Evolutionary conservation across 108 stramenopile species (phyloP), one percentile per base, ranked within the genome.

Genomic region (Cyclotella sp.): DNA sequence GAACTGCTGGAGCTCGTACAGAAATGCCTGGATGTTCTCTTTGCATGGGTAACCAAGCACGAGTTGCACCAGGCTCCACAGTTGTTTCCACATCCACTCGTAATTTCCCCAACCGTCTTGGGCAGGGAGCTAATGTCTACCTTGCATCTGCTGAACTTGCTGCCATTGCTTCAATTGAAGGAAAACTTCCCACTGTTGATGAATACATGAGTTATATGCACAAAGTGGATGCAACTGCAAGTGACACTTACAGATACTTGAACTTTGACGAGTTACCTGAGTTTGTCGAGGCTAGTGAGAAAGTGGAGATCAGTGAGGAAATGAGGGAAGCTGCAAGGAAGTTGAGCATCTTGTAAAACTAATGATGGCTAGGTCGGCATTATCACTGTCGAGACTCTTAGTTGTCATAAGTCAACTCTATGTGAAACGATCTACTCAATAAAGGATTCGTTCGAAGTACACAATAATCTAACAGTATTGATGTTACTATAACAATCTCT

Each of bases 41-140:
- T 67, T 98, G 97, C 86, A 98, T 98, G 97, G 97, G 97, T 68
- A 98, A 98, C 82, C 97, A 98, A 86, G 97, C 97, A 28, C 95
- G 97, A 64, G 97, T 98, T 45, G 93, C 85, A 57, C 96, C 96
- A 43, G 88, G 91, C 51, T 93, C 90, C 65, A 95, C 96, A 11
- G 94, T 95, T 54, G 96, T 98, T 54, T 95, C 94, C 14, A 98
- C 97, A 64, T 93, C 92, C 57, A 98, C 97, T 16, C 85, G 97
- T 43, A 98, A 98, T 88, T 98, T 98, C 88, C 97, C 97, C 71
- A 98, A 98, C 86, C 94, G 97, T 67, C 83, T 98, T 46, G 97
- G 97, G 80, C 95, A 97, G 84, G 97, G 97, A 24, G 91, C 97
- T 9, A 93, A 97, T 77, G 97, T 98, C 22, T 98, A 90, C 79